phyloP scores from a whole-genome alignment of 257 asterid species.

The Capsicum baccatum region DNA sequence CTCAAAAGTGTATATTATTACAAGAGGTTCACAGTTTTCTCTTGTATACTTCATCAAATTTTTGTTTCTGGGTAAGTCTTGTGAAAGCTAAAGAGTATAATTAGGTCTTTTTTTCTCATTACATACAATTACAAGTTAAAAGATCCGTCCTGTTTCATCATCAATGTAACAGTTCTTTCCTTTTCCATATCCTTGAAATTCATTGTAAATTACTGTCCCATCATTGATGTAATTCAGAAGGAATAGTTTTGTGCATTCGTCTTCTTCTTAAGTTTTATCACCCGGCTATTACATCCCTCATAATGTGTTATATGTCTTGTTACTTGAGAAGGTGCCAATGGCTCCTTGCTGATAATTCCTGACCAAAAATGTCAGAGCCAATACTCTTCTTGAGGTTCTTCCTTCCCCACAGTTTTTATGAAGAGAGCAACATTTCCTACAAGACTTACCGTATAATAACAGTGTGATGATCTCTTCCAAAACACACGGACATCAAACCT shows the following conservation, averaged over 20 bases:
- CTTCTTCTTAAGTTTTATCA: background rate
- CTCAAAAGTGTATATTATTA: slow-evolving; percentile 20
- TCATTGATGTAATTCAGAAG: slow-evolving; percentile 19
- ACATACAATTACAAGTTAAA: background rate
- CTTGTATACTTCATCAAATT: background rate
- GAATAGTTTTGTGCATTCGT: slow-evolving; percentile 1
- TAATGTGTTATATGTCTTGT: background rate
- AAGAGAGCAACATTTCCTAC: too few species aligned
- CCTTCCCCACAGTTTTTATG: too few species aligned
- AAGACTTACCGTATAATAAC: background rate
- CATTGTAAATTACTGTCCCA: background rate
- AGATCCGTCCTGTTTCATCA: background rate
- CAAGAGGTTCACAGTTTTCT: slow-evolving; percentile 29
- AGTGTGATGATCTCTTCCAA: background rate
- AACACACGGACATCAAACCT: background rate
- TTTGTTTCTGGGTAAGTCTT: background rate
- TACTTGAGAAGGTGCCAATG: background rate
- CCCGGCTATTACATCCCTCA: background rate
- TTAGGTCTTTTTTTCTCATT: slow-evolving; percentile 18
- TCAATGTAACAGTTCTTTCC: slow-evolving; percentile 13
- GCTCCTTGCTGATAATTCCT: background rate
- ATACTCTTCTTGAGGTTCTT: too few species aligned
- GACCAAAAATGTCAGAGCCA: background rate
- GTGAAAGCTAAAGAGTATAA: background rate
- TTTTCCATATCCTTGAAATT: background rate